phyloP scores from a whole-genome alignment of 106 monocot genomes.

The Phalaenopsis equestris region DNA sequence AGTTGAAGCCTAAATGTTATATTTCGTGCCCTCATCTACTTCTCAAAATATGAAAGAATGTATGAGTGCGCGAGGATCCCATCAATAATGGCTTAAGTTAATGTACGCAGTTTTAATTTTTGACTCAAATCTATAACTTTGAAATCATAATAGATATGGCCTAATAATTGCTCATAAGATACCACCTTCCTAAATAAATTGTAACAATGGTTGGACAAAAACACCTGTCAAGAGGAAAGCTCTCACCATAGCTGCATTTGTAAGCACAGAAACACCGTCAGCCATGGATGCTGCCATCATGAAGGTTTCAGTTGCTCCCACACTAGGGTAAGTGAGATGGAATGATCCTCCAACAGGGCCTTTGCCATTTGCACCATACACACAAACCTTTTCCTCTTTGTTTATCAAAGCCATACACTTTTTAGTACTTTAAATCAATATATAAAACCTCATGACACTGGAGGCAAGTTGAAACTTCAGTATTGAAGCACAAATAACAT shows the following conservation, averaged over 20 bases:
- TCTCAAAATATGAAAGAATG: neutral
- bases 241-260: slow-evolving; percentile 40
- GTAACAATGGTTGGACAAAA: slow-evolving; percentile 1
- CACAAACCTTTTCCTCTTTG: slow-evolving; percentile 37
- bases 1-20: neutral
- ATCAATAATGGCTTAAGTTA: neutral
- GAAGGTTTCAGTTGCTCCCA: slow-evolving; percentile 48
- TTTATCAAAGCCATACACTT: neutral
- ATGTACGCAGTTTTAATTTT: neutral
- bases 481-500: too few relatives aligned
- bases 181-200: neutral
- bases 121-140: neutral
- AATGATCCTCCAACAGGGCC: slow-evolving; percentile 36
- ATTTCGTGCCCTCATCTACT: neutral
- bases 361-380: slow-evolving; percentile 32
- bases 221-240: neutral
- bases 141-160: neutral
- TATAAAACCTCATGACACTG: neutral
- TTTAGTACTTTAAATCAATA: neutral
- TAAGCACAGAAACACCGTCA: slow-evolving; percentile 34
- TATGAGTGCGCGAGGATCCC: neutral
- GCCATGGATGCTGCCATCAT: slow-evolving; percentile 53
- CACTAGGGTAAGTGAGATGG: slow-evolving; percentile 45
- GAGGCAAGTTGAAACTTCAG: too few relatives aligned
- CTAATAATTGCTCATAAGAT: neutral